Evolutionary conservation across 805 yeast genomes (phyloP), one percentile per base, ranked within the genome.

Genomic region (Nakazawaea pomicola): DNA sequence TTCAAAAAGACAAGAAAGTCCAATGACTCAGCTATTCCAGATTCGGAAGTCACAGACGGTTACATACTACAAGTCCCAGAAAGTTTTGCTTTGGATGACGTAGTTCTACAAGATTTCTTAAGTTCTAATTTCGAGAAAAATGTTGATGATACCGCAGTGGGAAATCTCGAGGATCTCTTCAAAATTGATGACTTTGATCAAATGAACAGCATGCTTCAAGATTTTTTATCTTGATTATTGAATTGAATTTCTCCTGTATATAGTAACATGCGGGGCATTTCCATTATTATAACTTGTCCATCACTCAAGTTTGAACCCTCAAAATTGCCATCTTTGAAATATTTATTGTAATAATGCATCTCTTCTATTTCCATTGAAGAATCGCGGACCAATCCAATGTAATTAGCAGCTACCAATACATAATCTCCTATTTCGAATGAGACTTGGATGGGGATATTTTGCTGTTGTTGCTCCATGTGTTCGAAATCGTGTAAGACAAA

Each of bases 61-160:
- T 27, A 23, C 21, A 19, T 39, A 10, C 33, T 40, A 16, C 38
- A 40, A 21, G 17, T 33, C 8, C 38, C 20, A 17, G 33, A 20
- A 12, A 30, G 9, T 18, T 40, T 17, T 29, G 35, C 36, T 17
- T 30, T 40, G 25, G 39, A 40, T 17, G 39, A 40, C 14, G 44
- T 31, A 11, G 24, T 35, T 12, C 25, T 41, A 20, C 32, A 16
- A 18, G 33, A 27, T 18, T 41, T 41, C 24, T 41, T 41, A 23
- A 36, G 31, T 18, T 24, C 36, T 19, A 31, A 41, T 25, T 31
- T 41, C 17, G 40, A 41, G 12, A 16, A 25, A 11, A 6, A 25
- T 6, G 19, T 18, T 5, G 38, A 36, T 12, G 10, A 18, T 17
- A 36, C 14, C 15, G 19, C 10, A 9, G 29, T 29, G 27, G 8